These are phyloP conservation scores for Nidula microcarpa DNA, from an alignment of 768 basidiomycete species.

Conservation along the genomic window DNA sequence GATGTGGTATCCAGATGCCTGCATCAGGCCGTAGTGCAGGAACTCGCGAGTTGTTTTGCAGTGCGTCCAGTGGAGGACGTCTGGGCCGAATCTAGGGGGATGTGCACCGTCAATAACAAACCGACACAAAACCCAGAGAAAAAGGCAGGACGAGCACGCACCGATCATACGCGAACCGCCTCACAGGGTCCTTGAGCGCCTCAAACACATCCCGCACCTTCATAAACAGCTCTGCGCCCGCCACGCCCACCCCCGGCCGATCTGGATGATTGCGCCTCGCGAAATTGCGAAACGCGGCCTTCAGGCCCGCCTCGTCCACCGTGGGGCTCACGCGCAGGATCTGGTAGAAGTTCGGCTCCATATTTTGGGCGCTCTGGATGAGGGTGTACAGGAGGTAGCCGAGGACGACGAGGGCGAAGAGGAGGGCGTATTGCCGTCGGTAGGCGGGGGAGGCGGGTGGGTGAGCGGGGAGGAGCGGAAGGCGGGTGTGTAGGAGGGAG, in stretches of 20 bases:
- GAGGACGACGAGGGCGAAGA: conserved; percentile 61
- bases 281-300: conserved; percentile 71
- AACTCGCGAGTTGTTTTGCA: conserved; percentile 72
- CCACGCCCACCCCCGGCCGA: conserved; percentile 51
- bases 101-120: too few species aligned
- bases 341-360: conserved; percentile 76
- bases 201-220: conserved; percentile 72
- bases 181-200: conserved; percentile 70
- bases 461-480: conserved; percentile 31
- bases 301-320: conserved; percentile 67
- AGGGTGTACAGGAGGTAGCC: conserved; percentile 68
- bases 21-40: conserved; percentile 59
- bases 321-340: conserved; percentile 58
- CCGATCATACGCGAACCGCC: conserved; percentile 86
- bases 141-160: conserved; percentile 23
- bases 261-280: conserved; percentile 78
- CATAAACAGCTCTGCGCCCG: conserved; percentile 67
- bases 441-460: conserved; percentile 39
- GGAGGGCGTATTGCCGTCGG: conserved; percentile 57
- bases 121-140: too few species aligned
- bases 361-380: conserved; percentile 48
- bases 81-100: conserved; percentile 67
- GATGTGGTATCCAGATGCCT: conserved; percentile 64
- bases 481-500: conserved; percentile 17
- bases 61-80: conserved; percentile 59